Evolutionary conservation across 2,329 filamentous ascomycete genomes (phyloP), one percentile per base, ranked within the genome.

Genomic region (Ustilaginoidea virens): DNA sequence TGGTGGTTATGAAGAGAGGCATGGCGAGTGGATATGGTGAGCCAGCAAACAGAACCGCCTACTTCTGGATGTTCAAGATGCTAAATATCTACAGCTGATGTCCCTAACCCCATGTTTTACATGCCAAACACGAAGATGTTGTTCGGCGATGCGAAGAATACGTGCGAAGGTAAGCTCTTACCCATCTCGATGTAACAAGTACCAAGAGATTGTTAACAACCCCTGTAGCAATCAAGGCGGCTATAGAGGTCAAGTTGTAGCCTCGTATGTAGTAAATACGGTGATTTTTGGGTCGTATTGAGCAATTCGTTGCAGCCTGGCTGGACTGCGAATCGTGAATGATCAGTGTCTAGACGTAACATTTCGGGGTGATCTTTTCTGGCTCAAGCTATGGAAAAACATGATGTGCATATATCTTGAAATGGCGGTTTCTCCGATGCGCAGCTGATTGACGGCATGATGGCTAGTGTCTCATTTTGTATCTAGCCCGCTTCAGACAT

Each of bases 71-170:
- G 2, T 25, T 25, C 13, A n/a, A 27, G 3, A 7, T 18, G 28
- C 45, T 46, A 36, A 46, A 34, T 12, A 10, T 2, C 15, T 17
- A 21, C 40, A 80, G 79, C 85, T 13, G 83, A 93, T 54, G 81
- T 93, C 7, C 80, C 79, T 8, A 93, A 93, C 47, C 83, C 85
- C 1, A 86, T 93, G 81, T 90, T 92, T 53, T 90, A 76, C 54
- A 87, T 86, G 79, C 77, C 80, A 4, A 78, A 78, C 29, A 85
- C 83, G 2, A 80, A 78, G 57, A 93, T 92, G 85, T 52, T 93
- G 33, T 92, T 93, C 55, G 83, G 85, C 16, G 85, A 93, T 56
- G 85, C 85, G 13, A 87, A 82, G 58, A 67, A 71, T 34, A 80
- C 76, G 34, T 87, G 80, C 46, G 81, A 90, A 59, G 80, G 74